phyloP scores from a whole-genome alignment of 306 rosid species.

The Fragaria vesca region DNA sequence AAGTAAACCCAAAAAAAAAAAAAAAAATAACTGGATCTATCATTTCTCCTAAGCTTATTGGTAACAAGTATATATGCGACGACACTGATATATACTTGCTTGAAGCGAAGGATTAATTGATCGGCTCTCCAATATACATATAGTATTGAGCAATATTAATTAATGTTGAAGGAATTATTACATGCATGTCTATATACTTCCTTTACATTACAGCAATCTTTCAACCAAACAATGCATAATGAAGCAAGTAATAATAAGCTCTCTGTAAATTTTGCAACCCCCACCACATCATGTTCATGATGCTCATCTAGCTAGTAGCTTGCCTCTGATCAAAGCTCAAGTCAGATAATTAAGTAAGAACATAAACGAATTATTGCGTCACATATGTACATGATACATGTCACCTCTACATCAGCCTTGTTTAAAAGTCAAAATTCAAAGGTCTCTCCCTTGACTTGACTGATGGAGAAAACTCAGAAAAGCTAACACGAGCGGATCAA shows the following conservation, averaged over 20 bases:
- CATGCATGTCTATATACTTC: not conserved
- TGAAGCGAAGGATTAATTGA: not conserved
- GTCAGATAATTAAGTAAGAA: not conserved
- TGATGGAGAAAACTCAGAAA: not conserved
- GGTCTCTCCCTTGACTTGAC: not conserved
- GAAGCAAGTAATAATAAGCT: not conserved
- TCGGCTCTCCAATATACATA: not conserved
- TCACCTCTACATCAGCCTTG: not conserved
- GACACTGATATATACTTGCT: not conserved
- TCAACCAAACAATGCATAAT: constrained; percentile 32
- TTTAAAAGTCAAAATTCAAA: not conserved
- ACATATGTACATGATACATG: not conserved
- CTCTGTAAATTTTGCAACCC: not conserved
- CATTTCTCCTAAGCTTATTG: not conserved
- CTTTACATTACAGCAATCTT: constrained; percentile 22
- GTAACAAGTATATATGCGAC: not conserved
- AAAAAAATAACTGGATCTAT: not conserved
- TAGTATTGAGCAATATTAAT: not conserved
- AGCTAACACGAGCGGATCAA: not conserved
- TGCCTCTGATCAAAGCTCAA: not conserved
- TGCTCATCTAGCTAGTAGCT: not conserved
- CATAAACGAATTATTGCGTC: not conserved
- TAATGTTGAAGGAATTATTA: not conserved
- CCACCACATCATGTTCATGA: not conserved
- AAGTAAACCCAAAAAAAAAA: not conserved